Percentiles rank a stretch among this genome's conserved stretches.
Evolutionary conservation across 495 filamentous ascomycete genomes (phyloP).

Genomic region (Penicillium canescens): DNA sequence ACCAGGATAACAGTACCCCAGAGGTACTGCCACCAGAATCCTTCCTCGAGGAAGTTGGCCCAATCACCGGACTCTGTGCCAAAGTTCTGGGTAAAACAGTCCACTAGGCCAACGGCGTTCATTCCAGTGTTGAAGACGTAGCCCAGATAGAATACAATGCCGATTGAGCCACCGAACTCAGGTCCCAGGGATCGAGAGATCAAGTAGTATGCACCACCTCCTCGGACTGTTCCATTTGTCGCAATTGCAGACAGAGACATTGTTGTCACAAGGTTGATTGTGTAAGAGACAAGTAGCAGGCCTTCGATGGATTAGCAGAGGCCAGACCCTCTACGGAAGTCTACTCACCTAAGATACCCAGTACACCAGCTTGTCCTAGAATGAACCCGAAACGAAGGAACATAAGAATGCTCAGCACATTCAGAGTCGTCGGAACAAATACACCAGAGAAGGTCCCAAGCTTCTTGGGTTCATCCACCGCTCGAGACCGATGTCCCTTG

Average conservation of each 20-base stretch:
- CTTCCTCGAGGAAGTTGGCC: constrained; percentile 64
- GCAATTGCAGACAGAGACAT: constrained; percentile 87
- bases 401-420: constrained; percentile 93
- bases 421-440: constrained; percentile 82
- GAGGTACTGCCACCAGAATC: constrained; percentile 77
- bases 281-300: constrained; percentile 70
- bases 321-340: neutral
- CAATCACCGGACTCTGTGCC: constrained; percentile 59
- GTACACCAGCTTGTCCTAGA: constrained; percentile 72
- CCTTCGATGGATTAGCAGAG: constrained; percentile 41
- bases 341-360: constrained; percentile 74
- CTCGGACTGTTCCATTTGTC: constrained; percentile 85
- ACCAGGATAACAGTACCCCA: constrained; percentile 73
- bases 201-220: constrained; percentile 85
- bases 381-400: constrained; percentile 83
- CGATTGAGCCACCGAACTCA: constrained; percentile 90
- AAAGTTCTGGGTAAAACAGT: constrained; percentile 79
- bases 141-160: constrained; percentile 85
- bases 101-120: constrained; percentile 84
- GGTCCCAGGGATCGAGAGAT: constrained; percentile 86
- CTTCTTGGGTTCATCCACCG: constrained; percentile 56
- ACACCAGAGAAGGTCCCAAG: constrained; percentile 77
- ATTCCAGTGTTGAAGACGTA: constrained; percentile 84
- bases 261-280: constrained; percentile 79
- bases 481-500: constrained; percentile 41